Base-by-base conservation (phyloP, 2,329 filamentous ascomycete genomes). In the Pseudohalonectria lignicola region DNA sequence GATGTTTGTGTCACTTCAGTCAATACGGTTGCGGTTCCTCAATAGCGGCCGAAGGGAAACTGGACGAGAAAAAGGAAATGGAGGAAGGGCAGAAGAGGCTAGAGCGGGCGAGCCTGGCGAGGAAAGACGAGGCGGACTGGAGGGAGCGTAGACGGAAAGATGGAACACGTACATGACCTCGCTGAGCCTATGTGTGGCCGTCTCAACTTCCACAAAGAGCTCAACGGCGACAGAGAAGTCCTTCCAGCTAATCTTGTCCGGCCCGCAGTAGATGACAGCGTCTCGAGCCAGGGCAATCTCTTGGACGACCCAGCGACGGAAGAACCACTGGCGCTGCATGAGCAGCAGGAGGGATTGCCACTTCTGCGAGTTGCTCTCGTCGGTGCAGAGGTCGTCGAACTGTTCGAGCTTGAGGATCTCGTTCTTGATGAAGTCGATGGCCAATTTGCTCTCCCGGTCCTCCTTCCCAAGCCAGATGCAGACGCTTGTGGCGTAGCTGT, bases 201-300 rank as follows among this genome's bases (percentile, higher is more conserved):
- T 54, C 37, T 63, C 59, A 3, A 58, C 55, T 23, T 61, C 55
- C 4, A 60, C 54, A 19, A 63, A 60, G 2, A 63, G 48, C 31
- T 55, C 51, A 6, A 63, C 55, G 2, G 60, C 59, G 11, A 55
- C 51, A 2, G 59, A 54, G 18, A 67, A 55, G 1, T 58, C 47
- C 5, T 45, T 39, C 61, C 62, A 65, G 1, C 46, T 33, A 5
- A 64, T 55, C 2, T 37, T 37, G 4, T 61, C 49, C 1, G 41
- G 28, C 2, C 62, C 63, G 42, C 62, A 64, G 33, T 58, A 55
- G 0, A 67, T 47, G 4, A 42, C 49, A 5, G 55, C 56, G 4
- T 45, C 42, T 20, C 42, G 44, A 0, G 61, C 59, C 19, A 61
- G 48, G 1, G 56, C 53, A 12, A 66, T 54, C 17, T 41, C 40